Evolutionary conservation across 2,329 filamentous ascomycete genomes (phyloP).

Genomic region (Aspergillus fumigatiaffinis): DNA sequence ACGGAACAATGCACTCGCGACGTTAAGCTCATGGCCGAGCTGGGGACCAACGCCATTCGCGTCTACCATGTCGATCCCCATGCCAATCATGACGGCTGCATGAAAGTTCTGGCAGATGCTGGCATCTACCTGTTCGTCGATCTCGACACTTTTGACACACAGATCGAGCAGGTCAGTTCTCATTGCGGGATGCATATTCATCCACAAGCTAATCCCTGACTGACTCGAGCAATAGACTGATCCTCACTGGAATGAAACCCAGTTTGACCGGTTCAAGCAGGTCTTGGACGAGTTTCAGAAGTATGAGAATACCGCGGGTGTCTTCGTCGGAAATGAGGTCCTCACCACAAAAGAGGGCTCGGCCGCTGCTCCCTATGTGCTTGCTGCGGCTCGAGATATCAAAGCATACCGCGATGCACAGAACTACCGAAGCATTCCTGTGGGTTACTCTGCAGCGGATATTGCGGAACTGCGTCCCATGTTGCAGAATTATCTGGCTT

Average conservation of each 20-base stretch:
- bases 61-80: conserved; percentile 79
- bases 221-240: conserved; percentile 39
- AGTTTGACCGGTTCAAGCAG: conserved; percentile 63
- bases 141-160: conserved; percentile 55
- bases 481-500: conserved; percentile 72
- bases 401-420: conserved; percentile 75
- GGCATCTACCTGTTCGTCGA: conserved; percentile 84
- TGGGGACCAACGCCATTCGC: conserved; percentile 79
- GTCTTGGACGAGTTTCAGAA: conserved; percentile 74
- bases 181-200: background rate
- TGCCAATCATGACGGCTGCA: conserved; percentile 71
- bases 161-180: conserved; percentile 38
- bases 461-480: conserved; percentile 66
- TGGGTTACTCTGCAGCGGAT: conserved; percentile 85
- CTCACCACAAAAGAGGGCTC: conserved; percentile 51
- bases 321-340: conserved; percentile 87
- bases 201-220: conserved; percentile 3
- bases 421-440: conserved; percentile 73
- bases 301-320: conserved; percentile 76
- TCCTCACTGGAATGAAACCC: conserved; percentile 69
- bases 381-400: conserved; percentile 75
- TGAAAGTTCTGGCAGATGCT: conserved; percentile 72
- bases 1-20: conserved; percentile 73
- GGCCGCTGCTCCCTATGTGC: conserved; percentile 74
- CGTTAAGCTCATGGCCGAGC: conserved; percentile 69